phyloP scores from a whole-genome alignment of 1,139 yeast species.

The Nakaseomyces glabratus region DNA sequence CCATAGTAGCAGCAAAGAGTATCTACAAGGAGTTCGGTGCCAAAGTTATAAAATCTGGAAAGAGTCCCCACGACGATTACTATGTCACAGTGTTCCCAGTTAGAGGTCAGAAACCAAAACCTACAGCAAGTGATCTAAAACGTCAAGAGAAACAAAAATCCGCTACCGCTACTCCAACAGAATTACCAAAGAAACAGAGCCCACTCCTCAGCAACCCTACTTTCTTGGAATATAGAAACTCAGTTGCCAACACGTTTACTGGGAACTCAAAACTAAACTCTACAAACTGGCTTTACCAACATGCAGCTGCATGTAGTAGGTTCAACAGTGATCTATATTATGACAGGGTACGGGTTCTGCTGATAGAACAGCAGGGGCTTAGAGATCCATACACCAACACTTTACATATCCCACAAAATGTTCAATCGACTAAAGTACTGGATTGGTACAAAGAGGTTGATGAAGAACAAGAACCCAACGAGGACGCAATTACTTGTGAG shows the following conservation, averaged over 20 bases:
- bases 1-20: slow-evolving; percentile 83
- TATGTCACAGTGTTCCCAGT: slow-evolving; percentile 68
- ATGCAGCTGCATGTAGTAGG: slow-evolving; percentile 65
- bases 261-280: slow-evolving; percentile 39
- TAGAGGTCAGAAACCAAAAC: slow-evolving; percentile 42
- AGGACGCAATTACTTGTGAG: slow-evolving; percentile 37
- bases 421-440: slow-evolving; percentile 55
- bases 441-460: slow-evolving; percentile 31
- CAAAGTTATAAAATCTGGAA: slow-evolving; percentile 68
- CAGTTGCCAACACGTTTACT: slow-evolving; percentile 1
- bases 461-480: slow-evolving; percentile 16
- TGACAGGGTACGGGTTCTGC: slow-evolving; percentile 43
- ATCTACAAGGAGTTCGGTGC: slow-evolving; percentile 92
- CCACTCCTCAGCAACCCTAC: slow-evolving; percentile 3
- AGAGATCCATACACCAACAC: slow-evolving; percentile 81
- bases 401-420: slow-evolving; percentile 57
- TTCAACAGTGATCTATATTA: slow-evolving; percentile 57
- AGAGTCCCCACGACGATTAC: slow-evolving; percentile 77
- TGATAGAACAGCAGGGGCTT: slow-evolving; percentile 45
- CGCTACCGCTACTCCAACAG: slow-evolving; percentile 13
- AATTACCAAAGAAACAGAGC: slow-evolving; percentile 14
- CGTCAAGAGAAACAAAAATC: slow-evolving; percentile 7
- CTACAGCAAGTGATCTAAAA: slow-evolving; percentile 14
- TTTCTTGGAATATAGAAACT: not conserved
- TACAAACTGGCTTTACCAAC: slow-evolving; percentile 80